A percentile compares a stretch with the other conserved stretches of the same genome.
phyloP scores from a whole-genome alignment of 805 yeast genomes.

The Candida sakaeoensis region DNA sequence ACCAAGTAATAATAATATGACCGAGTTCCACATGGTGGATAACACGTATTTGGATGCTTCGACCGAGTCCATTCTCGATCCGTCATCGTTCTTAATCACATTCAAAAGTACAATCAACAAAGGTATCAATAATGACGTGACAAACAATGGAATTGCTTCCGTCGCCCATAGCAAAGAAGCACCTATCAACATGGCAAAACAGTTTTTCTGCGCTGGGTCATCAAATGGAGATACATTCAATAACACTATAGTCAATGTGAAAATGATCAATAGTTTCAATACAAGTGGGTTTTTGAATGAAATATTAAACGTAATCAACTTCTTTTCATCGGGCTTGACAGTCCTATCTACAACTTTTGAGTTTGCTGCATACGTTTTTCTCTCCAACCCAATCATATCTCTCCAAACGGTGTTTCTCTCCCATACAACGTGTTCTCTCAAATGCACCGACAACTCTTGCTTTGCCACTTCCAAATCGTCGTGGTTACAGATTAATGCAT shows the following conservation, averaged over 20 bases:
- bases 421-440: slow-evolving; percentile 54
- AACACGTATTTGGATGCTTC: slow-evolving; percentile 44
- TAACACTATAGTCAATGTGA: slow-evolving; percentile 41
- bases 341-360: slow-evolving; percentile 18
- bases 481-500: slow-evolving; percentile 39
- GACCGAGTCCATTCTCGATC: slow-evolving; percentile 39
- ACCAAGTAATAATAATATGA: slow-evolving; percentile 48
- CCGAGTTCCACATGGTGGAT: slow-evolving; percentile 52
- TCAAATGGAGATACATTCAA: slow-evolving; percentile 29
- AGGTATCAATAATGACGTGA: slow-evolving; percentile 82
- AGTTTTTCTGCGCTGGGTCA: slow-evolving; percentile 31
- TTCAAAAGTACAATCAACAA: slow-evolving; percentile 69
- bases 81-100: slow-evolving; percentile 57
- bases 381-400: slow-evolving; percentile 60
- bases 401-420: slow-evolving; percentile 56
- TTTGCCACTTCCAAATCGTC: slow-evolving; percentile 43
- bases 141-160: slow-evolving; percentile 88
- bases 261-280: slow-evolving; percentile 46
- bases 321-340: slow-evolving; percentile 13
- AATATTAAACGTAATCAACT: slow-evolving; percentile 18
- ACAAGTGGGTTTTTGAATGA: slow-evolving; percentile 32
- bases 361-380: slow-evolving; percentile 75
- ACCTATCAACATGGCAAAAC: slow-evolving; percentile 78
- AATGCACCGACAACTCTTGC: slow-evolving; percentile 53
- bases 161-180: slow-evolving; percentile 94